These are phyloP conservation scores for Aspergillus sp. DNA, from an alignment of 2,329 filamentous ascomycete genomes.

Conservation along the genomic window DNA sequence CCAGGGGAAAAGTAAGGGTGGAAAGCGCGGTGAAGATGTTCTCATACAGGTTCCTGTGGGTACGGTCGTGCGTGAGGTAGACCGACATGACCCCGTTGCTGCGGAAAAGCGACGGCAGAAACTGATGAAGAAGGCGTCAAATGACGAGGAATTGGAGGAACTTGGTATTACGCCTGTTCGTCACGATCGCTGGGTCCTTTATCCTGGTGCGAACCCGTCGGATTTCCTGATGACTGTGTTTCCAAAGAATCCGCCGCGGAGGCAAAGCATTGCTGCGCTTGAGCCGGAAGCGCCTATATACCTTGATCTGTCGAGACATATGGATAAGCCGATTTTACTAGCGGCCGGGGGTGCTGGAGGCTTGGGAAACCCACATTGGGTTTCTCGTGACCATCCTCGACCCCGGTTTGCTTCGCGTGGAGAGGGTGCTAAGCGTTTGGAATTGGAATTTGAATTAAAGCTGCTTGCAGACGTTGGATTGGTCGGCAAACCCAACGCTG, in stretches of 20 bases:
- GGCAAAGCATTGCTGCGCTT: conserved; percentile 59
- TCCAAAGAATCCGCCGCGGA: conserved; percentile 56
- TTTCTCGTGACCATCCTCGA: conserved; percentile 68
- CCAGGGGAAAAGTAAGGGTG: conserved; percentile 53
- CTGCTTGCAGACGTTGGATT: conserved; percentile 92
- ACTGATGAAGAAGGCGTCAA: conserved; percentile 13
- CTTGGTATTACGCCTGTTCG: conserved; percentile 43
- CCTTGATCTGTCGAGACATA: conserved; percentile 72
- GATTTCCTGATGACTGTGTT: conserved; percentile 62
- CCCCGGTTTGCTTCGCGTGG: conserved; percentile 90
- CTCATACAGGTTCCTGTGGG: conserved; percentile 89
- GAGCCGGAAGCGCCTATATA: conserved; percentile 73
- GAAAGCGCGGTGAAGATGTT: conserved; percentile 80
- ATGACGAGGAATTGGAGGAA: conserved; percentile 42
- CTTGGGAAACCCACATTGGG: conserved; percentile 90
- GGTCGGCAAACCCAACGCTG: conserved; percentile 92
- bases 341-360: conserved; percentile 87
- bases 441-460: conserved; percentile 87
- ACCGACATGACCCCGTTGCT: conserved; percentile 71
- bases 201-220: conserved; percentile 76
- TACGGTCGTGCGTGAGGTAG: conserved; percentile 82
- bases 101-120: conserved; percentile 56
- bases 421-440: conserved; percentile 73
- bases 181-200: conserved; percentile 79
- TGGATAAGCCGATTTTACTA: conserved; percentile 79